These are phyloP conservation scores for Fusarium sp. DNA, from an alignment of 2,329 filamentous ascomycete species.

Conservation along the genomic window DNA sequence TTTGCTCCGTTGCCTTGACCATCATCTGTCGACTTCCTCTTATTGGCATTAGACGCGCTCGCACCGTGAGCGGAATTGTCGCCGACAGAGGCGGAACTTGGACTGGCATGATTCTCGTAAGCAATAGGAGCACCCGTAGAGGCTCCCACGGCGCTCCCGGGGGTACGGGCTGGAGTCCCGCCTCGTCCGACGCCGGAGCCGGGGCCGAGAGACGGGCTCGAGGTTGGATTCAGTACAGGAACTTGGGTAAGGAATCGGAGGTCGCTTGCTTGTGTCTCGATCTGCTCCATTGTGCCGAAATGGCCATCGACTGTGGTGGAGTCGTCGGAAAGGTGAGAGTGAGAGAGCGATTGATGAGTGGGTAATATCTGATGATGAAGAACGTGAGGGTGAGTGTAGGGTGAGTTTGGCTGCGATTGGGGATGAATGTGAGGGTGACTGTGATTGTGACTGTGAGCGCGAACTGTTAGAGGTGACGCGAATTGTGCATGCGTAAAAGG, in stretches of 20 bases:
- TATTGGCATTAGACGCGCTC: conserved; percentile 43
- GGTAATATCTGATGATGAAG: conserved; percentile 15
- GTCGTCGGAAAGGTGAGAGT: conserved; percentile 5
- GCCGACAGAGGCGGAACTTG: conserved; percentile 55
- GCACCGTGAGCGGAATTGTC: conserved; percentile 59
- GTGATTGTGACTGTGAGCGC: no score
- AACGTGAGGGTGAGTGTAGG: conserved; percentile 10
- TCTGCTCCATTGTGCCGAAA: conserved; percentile 59
- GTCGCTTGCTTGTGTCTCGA: conserved; percentile 64
- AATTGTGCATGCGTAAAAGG: conserved; percentile 33
- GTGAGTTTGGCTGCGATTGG: not conserved
- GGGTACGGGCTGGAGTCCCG: conserved; percentile 31
- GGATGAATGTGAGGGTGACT: conserved; percentile 6
- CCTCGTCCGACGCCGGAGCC: conserved; percentile 28
- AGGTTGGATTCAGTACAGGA: conserved; percentile 42
- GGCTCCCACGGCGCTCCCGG: conserved; percentile 34
- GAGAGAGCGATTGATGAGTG: conserved; percentile 7
- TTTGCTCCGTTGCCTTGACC: conserved; percentile 49
- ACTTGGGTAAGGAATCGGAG: conserved; percentile 61
- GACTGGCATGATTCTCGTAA: conserved; percentile 49
- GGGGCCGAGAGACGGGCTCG: conserved; percentile 35
- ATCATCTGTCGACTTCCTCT: conserved; percentile 55
- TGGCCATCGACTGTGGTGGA: conserved; percentile 29
- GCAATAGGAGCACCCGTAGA: conserved; percentile 45
- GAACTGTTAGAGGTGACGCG: conserved; percentile 23